Percentiles rank a stretch among this genome's conserved stretches.
Evolutionary conservation across 1,284 basidiomycete genomes (phyloP).

Genomic region (Cryptococcus wingfieldii): DNA sequence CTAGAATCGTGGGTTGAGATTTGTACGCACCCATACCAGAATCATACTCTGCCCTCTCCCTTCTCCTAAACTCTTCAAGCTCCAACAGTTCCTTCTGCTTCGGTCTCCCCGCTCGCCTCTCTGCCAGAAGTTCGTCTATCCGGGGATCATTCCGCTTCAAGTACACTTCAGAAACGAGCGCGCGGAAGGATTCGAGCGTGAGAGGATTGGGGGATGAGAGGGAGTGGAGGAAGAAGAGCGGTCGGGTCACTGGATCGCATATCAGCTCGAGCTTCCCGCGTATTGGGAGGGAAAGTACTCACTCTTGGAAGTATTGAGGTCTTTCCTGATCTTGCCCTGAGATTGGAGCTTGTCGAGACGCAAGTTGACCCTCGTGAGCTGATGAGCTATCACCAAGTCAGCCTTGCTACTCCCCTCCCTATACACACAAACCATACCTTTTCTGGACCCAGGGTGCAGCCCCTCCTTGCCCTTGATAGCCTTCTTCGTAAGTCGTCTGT

Average conservation of each 20-base stretch:
- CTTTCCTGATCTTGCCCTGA: constrained; percentile 57
- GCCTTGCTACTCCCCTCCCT: not conserved
- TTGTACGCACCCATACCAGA: constrained; percentile 70
- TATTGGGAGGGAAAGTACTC: constrained; percentile 9
- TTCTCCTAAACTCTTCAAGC: constrained; percentile 65
- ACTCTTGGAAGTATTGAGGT: constrained; percentile 30
- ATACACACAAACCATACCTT: constrained; percentile 24
- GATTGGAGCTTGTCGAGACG: constrained; percentile 64
- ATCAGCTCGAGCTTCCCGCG: not conserved
- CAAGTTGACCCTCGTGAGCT: constrained; percentile 66
- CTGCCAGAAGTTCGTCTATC: constrained; percentile 60
- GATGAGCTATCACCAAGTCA: constrained; percentile 56
- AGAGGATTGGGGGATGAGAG: constrained; percentile 59
- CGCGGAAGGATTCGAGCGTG: constrained; percentile 64
- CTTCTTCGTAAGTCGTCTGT: constrained; percentile 46
- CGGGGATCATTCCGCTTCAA: constrained; percentile 66
- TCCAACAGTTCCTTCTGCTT: constrained; percentile 67
- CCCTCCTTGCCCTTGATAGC: constrained; percentile 48
- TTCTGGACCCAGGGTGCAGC: constrained; percentile 47
- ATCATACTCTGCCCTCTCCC: constrained; percentile 69
- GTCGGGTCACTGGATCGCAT: constrained; percentile 58
- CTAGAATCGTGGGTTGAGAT: not conserved
- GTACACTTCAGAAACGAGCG: constrained; percentile 66
- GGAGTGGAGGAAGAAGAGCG: constrained; percentile 72
- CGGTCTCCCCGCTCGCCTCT: constrained; percentile 69